Base-by-base conservation (phyloP, 1,139 yeast species). In the Wickerhamomyces sp. region DNA sequence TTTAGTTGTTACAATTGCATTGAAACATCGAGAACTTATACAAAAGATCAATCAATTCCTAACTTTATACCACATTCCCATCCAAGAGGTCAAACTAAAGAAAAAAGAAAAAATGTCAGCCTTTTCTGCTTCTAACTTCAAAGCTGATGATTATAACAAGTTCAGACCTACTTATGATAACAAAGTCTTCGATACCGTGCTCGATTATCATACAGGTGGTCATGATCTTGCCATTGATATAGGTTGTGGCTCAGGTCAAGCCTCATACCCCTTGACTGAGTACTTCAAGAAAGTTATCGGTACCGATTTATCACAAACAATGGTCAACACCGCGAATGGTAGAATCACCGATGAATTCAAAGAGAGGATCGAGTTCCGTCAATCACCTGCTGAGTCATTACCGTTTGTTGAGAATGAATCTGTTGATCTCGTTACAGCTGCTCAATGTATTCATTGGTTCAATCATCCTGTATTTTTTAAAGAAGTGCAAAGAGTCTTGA, bases 171-270 rank as follows among this genome's bases (percentile, higher is more conserved):
- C 66, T 12, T 78, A 77, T 39, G 76, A 78, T 2, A 40, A 57
- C 2, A 52, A 64, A 2, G 67, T 76, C 41, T 73, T 67, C 42
- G 54, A 63, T n/a, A 52, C 58, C 15, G 50, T 77, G 18, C 30
- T 58, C 13, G 30, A 44, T 1, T 66, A 59, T 39, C 68, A 64
- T 37, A 36, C 36, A 10, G 54, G 57, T 17, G 46, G 41, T 0
- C 35, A 36, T 19, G 45, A 60, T 1, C 40, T 64, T 14, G 75
- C 75, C 1, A 56, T 84, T 20, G 95, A 85, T 55, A 61, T 84
- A 26, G 95, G 94, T 1, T 78, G 88, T 53, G 95, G 95, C 1
- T 75, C 95, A 0, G 95, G 95, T 0, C 78, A 78, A 49, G 89
- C 80, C 1, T 68, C 89, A 1, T 61, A 68, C 39, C 71, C 76